phyloP scores from a whole-genome alignment of 495 filamentous ascomycete genomes.

The Penicillium taxi region DNA sequence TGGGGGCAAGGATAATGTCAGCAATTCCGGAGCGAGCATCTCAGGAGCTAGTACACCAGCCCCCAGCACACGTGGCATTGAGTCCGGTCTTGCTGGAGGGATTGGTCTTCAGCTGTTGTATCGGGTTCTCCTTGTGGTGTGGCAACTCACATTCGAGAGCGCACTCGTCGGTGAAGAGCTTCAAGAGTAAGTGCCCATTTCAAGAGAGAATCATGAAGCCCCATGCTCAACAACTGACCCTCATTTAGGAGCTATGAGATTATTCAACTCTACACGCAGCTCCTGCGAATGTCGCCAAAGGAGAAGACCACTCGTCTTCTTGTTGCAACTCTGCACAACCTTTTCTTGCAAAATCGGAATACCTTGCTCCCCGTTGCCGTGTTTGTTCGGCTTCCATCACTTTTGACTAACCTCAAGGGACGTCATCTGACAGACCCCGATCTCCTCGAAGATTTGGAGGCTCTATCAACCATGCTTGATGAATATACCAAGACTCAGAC shows the following conservation, averaged over 20 bases:
- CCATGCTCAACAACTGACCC: background rate
- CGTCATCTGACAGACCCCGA: constrained; percentile 86
- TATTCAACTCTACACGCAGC: constrained; percentile 78
- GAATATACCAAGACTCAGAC: constrained; percentile 96
- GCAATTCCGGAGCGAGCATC: constrained; percentile 19
- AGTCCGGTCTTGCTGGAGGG: constrained; percentile 63
- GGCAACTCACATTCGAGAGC: constrained; percentile 94
- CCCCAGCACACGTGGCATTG: constrained; percentile 54
- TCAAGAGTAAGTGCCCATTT: constrained; percentile 54
- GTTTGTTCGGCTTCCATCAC: constrained; percentile 70
- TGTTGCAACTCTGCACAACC: constrained; percentile 79
- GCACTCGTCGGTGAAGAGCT: constrained; percentile 74
- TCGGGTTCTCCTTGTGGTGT: constrained; percentile 83
- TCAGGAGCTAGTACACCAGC: constrained; percentile 48
- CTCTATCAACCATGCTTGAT: constrained; percentile 69
- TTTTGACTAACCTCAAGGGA: constrained; percentile 69
- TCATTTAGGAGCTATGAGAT: constrained; percentile 81
- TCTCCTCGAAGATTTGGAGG: constrained; percentile 74
- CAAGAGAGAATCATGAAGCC: too few species aligned
- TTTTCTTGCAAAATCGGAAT: constrained; percentile 63
- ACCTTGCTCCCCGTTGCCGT: constrained; percentile 75
- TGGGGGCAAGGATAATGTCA: constrained; percentile 61
- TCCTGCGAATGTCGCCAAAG: constrained; percentile 87
- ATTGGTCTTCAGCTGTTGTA: constrained; percentile 93
- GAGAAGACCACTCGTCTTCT: constrained; percentile 95